These are phyloP conservation scores for Pichia occidentalis DNA, from an alignment of 805 yeast species.

Conservation along the genomic window DNA sequence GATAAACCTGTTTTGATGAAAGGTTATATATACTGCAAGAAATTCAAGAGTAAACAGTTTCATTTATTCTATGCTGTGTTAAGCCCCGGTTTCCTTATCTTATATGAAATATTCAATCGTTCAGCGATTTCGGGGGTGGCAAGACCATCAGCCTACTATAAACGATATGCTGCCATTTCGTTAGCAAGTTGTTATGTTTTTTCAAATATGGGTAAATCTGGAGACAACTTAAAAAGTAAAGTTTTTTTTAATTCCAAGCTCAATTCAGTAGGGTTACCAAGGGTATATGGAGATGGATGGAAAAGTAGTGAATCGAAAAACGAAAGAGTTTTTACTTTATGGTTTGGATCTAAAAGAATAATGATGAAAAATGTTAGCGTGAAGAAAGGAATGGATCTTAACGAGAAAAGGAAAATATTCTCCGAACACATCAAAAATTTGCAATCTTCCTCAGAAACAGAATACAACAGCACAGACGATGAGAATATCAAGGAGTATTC, in stretches of 20 bases:
- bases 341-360: constrained; percentile 66
- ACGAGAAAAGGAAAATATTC: background rate
- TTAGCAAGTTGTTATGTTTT: constrained; percentile 66
- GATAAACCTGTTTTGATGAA: constrained; percentile 53
- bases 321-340: constrained; percentile 72
- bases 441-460: background rate
- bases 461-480: too few species aligned
- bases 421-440: background rate
- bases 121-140: constrained; percentile 37
- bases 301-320: constrained; percentile 69
- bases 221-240: constrained; percentile 41
- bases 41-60: constrained; percentile 63
- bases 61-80: constrained; percentile 53
- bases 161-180: constrained; percentile 53
- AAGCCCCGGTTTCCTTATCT: constrained; percentile 60
- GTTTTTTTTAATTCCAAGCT: constrained; percentile 37
- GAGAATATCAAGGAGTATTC: too few species aligned
- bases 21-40: constrained; percentile 66
- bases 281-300: constrained; percentile 81
- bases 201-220: constrained; percentile 56
- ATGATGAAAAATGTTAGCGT: constrained; percentile 26
- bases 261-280: constrained; percentile 55
- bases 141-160: constrained; percentile 42
- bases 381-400: constrained; percentile 1
- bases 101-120: constrained; percentile 49